These are phyloP conservation scores for Emericellopsis cladophorae DNA, from an alignment of 2,329 filamentous ascomycete species.

Conservation along the genomic window DNA sequence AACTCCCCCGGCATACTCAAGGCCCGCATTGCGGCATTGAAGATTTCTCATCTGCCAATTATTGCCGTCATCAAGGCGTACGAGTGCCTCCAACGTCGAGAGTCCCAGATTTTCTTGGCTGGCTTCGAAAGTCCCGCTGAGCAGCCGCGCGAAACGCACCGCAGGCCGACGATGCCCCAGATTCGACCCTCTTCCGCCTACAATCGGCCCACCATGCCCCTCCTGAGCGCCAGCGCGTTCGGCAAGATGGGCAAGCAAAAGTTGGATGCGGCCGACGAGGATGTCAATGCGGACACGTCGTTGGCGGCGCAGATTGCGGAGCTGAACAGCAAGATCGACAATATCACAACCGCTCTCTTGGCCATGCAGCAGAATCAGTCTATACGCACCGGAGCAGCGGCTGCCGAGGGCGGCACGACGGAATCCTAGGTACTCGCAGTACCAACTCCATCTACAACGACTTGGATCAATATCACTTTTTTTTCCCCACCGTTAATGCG, in stretches of 20 bases:
- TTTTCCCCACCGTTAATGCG: no score
- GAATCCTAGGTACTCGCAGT: no score
- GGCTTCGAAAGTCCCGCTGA: conserved; percentile 34
- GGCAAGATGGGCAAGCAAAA: not conserved
- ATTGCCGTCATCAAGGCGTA: conserved; percentile 58
- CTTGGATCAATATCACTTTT: no score
- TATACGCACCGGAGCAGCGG: not conserved
- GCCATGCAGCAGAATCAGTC: conserved; percentile 28
- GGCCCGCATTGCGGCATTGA: conserved; percentile 48
- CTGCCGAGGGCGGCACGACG: not conserved
- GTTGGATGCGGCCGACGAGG: conserved; percentile 2
- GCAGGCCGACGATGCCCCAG: conserved; percentile 8
- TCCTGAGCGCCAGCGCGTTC: not conserved
- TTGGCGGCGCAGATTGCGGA: conserved; percentile 41
- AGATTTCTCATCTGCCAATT: conserved; percentile 52
- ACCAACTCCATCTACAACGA: no score
- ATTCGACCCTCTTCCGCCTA: conserved; percentile 6
- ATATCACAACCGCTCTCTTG: conserved; percentile 38
- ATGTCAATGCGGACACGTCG: conserved; percentile 22
- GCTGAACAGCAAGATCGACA: conserved; percentile 44
- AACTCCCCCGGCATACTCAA: conserved; percentile 50
- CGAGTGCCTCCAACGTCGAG: conserved; percentile 35
- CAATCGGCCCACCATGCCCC: conserved; percentile 4
- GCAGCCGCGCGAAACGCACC: conserved; percentile 7
- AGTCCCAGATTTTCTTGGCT: conserved; percentile 28